These are phyloP conservation scores for Sisymbrium irio DNA, from an alignment of 345 rosid species.

Conservation along the genomic window DNA sequence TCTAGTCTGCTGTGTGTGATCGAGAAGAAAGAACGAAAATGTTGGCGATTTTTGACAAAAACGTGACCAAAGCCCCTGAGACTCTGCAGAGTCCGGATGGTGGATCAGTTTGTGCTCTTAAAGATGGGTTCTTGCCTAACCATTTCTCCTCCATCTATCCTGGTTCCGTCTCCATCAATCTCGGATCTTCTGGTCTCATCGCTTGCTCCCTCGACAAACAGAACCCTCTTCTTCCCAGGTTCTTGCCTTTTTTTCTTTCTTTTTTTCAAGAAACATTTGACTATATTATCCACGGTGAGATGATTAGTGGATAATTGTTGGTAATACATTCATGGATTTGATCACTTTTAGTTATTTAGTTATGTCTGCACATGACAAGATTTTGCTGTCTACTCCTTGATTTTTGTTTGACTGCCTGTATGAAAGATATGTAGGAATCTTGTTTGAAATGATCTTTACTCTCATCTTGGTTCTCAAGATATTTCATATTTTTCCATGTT, in stretches of 20 bases:
- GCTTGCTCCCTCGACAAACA: constrained; percentile 69
- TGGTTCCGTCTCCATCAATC: constrained; percentile 59
- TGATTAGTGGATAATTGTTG: background rate
- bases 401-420: background rate
- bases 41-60: constrained; percentile 86
- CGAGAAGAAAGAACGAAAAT: constrained; percentile 38
- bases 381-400: background rate
- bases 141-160: constrained; percentile 58
- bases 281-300: background rate
- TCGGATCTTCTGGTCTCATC: constrained; percentile 71
- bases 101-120: constrained; percentile 51
- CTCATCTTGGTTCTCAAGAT: background rate
- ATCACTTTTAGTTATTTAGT: background rate
- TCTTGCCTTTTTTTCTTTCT: background rate
- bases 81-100: constrained; percentile 62
- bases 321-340: background rate
- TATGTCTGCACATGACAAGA: background rate
- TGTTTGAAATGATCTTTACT: background rate
- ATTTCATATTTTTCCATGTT: background rate
- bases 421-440: background rate
- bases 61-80: constrained; percentile 81
- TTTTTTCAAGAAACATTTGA: background rate
- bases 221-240: constrained; percentile 94
- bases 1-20: constrained; percentile 7
- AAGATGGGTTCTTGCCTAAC: constrained; percentile 61